These are phyloP conservation scores for Mycena filopes DNA, from an alignment of 768 basidiomycete species.

Conservation along the genomic window DNA sequence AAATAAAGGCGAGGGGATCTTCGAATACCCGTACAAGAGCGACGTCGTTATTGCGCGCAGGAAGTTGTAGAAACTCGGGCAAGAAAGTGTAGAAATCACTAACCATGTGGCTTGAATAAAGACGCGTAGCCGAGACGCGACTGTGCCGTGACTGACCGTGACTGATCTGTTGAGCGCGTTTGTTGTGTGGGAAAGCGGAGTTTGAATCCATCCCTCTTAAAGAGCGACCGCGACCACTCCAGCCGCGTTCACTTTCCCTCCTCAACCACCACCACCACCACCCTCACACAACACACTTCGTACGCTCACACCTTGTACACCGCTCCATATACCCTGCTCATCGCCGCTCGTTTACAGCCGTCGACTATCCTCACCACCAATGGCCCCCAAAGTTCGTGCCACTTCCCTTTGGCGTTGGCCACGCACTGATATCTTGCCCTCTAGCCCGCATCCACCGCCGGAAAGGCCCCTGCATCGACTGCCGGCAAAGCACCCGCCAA, in stretches of 20 bases:
- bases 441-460: slow-evolving; percentile 77
- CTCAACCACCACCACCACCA: slow-evolving; percentile 26
- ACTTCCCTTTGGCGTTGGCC: slow-evolving; percentile 1
- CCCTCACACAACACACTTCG: slow-evolving; percentile 11
- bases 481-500: slow-evolving; percentile 73
- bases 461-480: slow-evolving; percentile 77
- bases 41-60: slow-evolving; percentile 62
- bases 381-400: slow-evolving; percentile 47
- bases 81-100: too few relatives aligned
- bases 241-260: slow-evolving; percentile 19
- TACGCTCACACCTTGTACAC: slow-evolving; percentile 4
- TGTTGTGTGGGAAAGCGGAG: slow-evolving; percentile 21
- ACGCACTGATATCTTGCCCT: background rate
- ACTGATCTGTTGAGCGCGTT: slow-evolving; percentile 7
- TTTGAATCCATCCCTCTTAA: slow-evolving; percentile 24
- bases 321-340: slow-evolving; percentile 13
- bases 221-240: slow-evolving; percentile 14
- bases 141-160: background rate
- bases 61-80: slow-evolving; percentile 16
- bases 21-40: slow-evolving; percentile 85
- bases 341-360: slow-evolving; percentile 8
- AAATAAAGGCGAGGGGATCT: slow-evolving; percentile 75
- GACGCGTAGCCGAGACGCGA: slow-evolving; percentile 1
- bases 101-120: too few relatives aligned
- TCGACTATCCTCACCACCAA: slow-evolving; percentile 38